Evolutionary conservation across 2,329 filamentous ascomycete species (phyloP), one percentile per base, ranked within the genome.

Genomic region (Aspergillus niger): DNA sequence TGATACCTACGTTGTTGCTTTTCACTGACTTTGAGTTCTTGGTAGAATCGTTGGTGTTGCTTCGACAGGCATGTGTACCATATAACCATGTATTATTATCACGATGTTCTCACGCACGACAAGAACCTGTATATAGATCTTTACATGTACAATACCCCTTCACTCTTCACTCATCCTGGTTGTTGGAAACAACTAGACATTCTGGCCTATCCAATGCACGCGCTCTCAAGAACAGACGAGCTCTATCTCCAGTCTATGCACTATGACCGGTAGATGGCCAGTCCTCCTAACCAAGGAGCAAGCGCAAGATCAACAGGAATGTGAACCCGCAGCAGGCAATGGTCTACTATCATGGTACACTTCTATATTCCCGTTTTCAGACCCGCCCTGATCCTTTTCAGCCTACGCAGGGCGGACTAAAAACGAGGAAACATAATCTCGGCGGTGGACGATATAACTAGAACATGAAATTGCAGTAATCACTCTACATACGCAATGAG

Each of bases 371-470:
- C 76, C 74, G 81, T 81, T 82, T 78, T 83, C 82, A 83, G 83
- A 85, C 77, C 82, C 83, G 80, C 77, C 73, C 70, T 72, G 68
- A 60, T 62, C 69, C 76, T 76, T 74, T 62, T 64, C 72, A 83
- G 81, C 73, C 74, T 75, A 82, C 76, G 80, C 78, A 76, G 75
- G 77, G 76, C 77, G 80, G 83, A 85, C 83, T 85, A 85, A 82
- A 80, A 81, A 81, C 79, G 79, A 69, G 81, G 81, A 77, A 76
- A 85, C 81, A 84, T 74, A 20, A 4, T 50, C 11, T 17, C 20
- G 41, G 8, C 2, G 7, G 20, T 44, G 8, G 22, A 10, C 2
- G 41, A 44, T 22, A 1, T 13, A 22, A 22, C 1, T 3, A 22
- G 3, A 24, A 13, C 11, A 13, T 44, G 32, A 10, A 36, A 36